phyloP scores from a whole-genome alignment of 805 yeast genomes.

The Pichia deserticola region DNA sequence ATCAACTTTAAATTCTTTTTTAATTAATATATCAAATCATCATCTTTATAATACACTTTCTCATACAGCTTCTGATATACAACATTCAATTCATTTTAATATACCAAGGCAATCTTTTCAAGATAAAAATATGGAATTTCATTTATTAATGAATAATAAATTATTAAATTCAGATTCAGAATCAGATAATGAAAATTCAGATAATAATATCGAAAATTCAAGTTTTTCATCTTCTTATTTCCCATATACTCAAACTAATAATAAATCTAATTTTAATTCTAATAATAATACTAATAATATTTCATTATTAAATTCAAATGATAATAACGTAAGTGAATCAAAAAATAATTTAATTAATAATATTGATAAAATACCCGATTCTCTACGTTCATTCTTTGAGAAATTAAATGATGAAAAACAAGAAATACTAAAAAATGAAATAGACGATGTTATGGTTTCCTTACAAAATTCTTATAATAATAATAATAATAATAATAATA shows the following conservation, averaged over 20 bases:
- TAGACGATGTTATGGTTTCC: slow-evolving; percentile 4
- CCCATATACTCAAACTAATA: too few relatives aligned
- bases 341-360: too few relatives aligned
- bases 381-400: not conserved
- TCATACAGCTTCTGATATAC: not conserved
- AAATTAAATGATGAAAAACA: slow-evolving; percentile 1
- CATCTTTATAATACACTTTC: not conserved
- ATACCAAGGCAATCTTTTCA: slow-evolving; percentile 1
- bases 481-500: too few relatives aligned
- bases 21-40: not conserved
- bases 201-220: too few relatives aligned
- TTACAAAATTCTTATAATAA: not conserved
- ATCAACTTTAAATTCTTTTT: not conserved
- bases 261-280: too few relatives aligned
- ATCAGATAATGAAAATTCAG: not conserved
- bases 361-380: not conserved
- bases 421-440: slow-evolving; percentile 3
- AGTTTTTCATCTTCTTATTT: too few relatives aligned
- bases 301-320: too few relatives aligned
- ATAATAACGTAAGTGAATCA: too few relatives aligned
- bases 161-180: not conserved
- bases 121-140: not conserved
- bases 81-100: not conserved
- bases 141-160: not conserved
- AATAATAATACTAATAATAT: too few relatives aligned